phyloP scores from a whole-genome alignment of 2,329 filamentous ascomycete genomes.

The Colletotrichum theobromicola region DNA sequence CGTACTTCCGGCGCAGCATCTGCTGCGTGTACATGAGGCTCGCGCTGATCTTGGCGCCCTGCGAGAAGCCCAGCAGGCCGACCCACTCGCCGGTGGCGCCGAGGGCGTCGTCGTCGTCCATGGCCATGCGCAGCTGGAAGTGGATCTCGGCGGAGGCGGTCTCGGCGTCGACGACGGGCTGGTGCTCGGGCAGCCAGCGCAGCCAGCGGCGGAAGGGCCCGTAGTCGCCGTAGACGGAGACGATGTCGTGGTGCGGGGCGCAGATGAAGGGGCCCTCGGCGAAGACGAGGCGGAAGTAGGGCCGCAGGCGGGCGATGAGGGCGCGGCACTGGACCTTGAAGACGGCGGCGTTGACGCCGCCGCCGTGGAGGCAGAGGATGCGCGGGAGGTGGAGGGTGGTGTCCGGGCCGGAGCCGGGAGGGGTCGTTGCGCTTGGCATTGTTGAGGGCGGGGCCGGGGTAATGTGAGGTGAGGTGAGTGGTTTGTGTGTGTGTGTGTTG shows the following conservation, averaged over 20 bases:
- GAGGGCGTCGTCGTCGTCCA: slow-evolving; percentile 53
- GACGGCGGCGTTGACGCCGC: slow-evolving; percentile 73
- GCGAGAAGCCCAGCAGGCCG: slow-evolving; percentile 69
- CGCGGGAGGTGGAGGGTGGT: slow-evolving; percentile 54
- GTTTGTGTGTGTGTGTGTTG: not conserved
- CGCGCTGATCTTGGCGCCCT: slow-evolving; percentile 67
- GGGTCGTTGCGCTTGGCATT: slow-evolving; percentile 13
- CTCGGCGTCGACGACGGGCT: slow-evolving; percentile 55
- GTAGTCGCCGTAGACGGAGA: slow-evolving; percentile 67
- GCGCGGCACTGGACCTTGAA: slow-evolving; percentile 72
- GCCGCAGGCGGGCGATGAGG: slow-evolving; percentile 49
- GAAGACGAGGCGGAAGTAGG: slow-evolving; percentile 74
- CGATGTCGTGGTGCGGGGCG: slow-evolving; percentile 64
- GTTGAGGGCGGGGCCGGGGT: not conserved
- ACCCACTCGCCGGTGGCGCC: slow-evolving; percentile 64
- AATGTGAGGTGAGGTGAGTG: not conserved
- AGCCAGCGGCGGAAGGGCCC: slow-evolving; percentile 70
- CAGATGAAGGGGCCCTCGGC: slow-evolving; percentile 72
- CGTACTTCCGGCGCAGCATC: slow-evolving; percentile 45
- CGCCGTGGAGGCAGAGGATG: slow-evolving; percentile 82
- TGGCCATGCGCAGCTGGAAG: slow-evolving; percentile 45
- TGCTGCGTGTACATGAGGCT: slow-evolving; percentile 69
- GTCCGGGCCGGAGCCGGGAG: slow-evolving; percentile 1
- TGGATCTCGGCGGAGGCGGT: slow-evolving; percentile 45
- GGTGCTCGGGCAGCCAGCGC: slow-evolving; percentile 65